Evolutionary conservation across 176 grass and related monocot genomes (phyloP), one percentile per base, ranked within the genome.

Genomic region (Paspalum vaginatum): DNA sequence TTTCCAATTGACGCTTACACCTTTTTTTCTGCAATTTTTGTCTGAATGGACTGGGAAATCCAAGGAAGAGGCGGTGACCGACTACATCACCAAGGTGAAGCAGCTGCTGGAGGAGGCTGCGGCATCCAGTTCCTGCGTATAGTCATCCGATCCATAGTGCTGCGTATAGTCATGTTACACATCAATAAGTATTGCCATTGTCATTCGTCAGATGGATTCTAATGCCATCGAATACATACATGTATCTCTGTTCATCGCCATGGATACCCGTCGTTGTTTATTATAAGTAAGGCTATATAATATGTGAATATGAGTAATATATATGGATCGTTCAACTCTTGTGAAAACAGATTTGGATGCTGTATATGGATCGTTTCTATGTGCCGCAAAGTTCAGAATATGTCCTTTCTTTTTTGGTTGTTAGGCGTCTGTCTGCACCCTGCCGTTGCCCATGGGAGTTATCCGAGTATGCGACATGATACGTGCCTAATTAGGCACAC

Each of bases 81-180:
- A 88, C 67, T 96, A 92, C 89, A 85, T 96, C 82, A 86, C 85
- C 69, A 96, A 92, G 85, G 93, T 96, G 48, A 97, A 97, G 59
- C 90, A 92, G 54, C 76, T 96, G 53, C 88, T 88, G 67, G 85
- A 95, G 75, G 89, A 87, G 78, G 70, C 85, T 21, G 86, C 80
- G 16, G 79, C 85, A 44, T 88, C 87, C 58, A 51, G 87, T 68
- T 85, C 81, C 53, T 91, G n/a, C n/a, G n/a, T n/a, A n/a, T n/a
- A n/a, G n/a, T 1, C 12, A 39, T 39, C 32, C 32, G 22, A 24
- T 38, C 53, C 41, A 0, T 57, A 2, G 58, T 65, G 7, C 22
- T 75, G 48, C 21, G 8, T 58, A 14, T 61, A 42, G 58, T 8
- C 37, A 43, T 44, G 40, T 0, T 45, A 68, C 14, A 53, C 17